phyloP scores from a whole-genome alignment of 495 filamentous ascomycete genomes.

The Jackrogersella minutella region DNA sequence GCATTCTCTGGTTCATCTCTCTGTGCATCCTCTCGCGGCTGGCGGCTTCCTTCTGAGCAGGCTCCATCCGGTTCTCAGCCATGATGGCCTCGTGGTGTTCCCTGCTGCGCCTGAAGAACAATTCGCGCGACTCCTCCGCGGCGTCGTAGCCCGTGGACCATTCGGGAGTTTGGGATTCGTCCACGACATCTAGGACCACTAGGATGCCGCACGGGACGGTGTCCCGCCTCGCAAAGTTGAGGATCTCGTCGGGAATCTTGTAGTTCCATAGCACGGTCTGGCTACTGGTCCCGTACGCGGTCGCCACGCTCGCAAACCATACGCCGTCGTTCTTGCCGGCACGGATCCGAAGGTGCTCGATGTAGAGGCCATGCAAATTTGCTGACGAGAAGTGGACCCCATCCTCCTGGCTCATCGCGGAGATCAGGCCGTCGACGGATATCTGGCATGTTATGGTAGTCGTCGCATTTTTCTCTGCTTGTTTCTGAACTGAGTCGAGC shows the following conservation, averaged over 20 bases:
- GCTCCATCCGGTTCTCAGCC: slow-evolving; percentile 57
- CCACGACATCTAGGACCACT: slow-evolving; percentile 60
- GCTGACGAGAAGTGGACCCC: slow-evolving; percentile 27
- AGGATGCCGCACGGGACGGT: slow-evolving; percentile 70
- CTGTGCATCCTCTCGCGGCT: slow-evolving; percentile 43
- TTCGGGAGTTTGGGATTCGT: slow-evolving; percentile 61
- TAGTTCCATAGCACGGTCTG: slow-evolving; percentile 68
- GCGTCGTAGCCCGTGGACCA: slow-evolving; percentile 61
- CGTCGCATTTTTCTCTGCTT: slow-evolving; percentile 28
- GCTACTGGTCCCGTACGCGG: slow-evolving; percentile 60
- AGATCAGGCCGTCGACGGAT: slow-evolving; percentile 50
- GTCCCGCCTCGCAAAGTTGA: slow-evolving; percentile 59
- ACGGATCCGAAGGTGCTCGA: slow-evolving; percentile 52
- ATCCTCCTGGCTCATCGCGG: slow-evolving; percentile 49
- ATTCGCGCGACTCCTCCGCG: slow-evolving; percentile 48
- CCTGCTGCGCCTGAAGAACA: slow-evolving; percentile 44
- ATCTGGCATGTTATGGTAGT: slow-evolving; percentile 56
- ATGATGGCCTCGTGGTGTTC: slow-evolving; percentile 53
- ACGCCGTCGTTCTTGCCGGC: slow-evolving; percentile 49
- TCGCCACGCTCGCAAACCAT: slow-evolving; percentile 67
- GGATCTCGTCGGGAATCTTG: slow-evolving; percentile 62
- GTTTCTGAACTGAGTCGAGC: slow-evolving; percentile 48
- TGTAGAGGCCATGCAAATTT: slow-evolving; percentile 50
- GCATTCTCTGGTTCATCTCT: slow-evolving; percentile 50
- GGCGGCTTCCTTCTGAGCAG: slow-evolving; percentile 56